Base-by-base conservation (phyloP, 495 filamentous ascomycete species). In the Neurospora intermedia region DNA sequence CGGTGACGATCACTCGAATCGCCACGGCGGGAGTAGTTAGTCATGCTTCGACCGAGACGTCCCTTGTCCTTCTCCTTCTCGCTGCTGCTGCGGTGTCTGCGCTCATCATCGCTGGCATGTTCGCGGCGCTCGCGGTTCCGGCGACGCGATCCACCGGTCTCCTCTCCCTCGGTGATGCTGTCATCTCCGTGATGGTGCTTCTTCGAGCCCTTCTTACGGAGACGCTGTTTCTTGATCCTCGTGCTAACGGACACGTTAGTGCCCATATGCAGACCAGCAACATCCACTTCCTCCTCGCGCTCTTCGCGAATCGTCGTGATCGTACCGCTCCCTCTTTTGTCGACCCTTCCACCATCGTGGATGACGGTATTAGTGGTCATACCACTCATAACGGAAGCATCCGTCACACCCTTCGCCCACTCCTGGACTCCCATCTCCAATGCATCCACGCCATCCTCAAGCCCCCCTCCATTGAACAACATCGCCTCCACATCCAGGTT, bases 401-500 rank as follows among this genome's bases (percentile, higher is more conserved):
- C 81, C 83, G 86, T 86, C 82, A 90, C 72, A 74, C 79, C 72
- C 83, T 84, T 74, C 69, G 86, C 71, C 87, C 88, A 77, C 83
- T 87, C 73, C 86, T 85, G 71, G 6, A 81, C 80, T 10, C 78
- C 78, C 23, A 72, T 74, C 59, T 79, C 78, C 11, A 80, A 73
- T 1, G 69, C 80, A 18, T 82, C 80, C 27, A 77, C 74, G n/a
- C 75, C 76, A 41, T 66, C 79, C 23, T 83, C 81, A n/a, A 79
- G 81, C 41, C 77, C 72, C 11, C 79, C 82, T 20, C 78, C 77
- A 70, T 80, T 80, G 6, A 75, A 71, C 75, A 80, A 76, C 54
- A 35, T 15, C 3, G 77, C 79, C 40, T 84, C 81, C 4, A 83
- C 70, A 69, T 86, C 82, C 41, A 82, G 73, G 46, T 84, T 79